Evolutionary conservation across 2,329 filamentous ascomycete genomes (phyloP), one percentile per base, ranked within the genome.

Genomic region (Ilyonectria robusta): DNA sequence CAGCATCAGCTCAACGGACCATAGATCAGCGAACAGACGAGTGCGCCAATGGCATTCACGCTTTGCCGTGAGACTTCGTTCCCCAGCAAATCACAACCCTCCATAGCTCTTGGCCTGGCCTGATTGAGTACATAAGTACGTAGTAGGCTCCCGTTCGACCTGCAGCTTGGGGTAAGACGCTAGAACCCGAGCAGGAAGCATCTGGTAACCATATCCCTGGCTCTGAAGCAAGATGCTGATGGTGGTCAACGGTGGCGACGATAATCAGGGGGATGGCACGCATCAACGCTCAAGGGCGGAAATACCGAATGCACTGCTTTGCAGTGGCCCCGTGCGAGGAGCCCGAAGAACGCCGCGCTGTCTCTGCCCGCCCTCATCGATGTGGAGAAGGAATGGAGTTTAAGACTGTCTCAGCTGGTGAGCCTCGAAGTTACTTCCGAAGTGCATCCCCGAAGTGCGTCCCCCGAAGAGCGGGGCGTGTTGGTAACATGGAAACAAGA

Each of bases 91-190:
- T 66, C 61, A 50, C 47, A 26, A 57, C 47, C 33, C 48, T 23
- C 55, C 29, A 44, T 57, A 15, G n/a, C 23, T 35, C 55, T 65
- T 67, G 46, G 59, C 53, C 68, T 67, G 63, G 58, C 31, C 59
- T 66, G 64, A 68, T 44, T 60, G 53, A 59, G 9, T 17, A 21
- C 48, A 1, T 23, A 46, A 19, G 9, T 19, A 19, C 11, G 35
- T 63, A 56, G 48, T 61, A 62, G 61, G 37, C 53, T 61, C 31
- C 61, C 58, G 53, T 70, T 63, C 62, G 54, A 69, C 67, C 70
- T 72, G 57, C 59, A 69, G 63, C 66, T 67, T 71, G 59, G 65
- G 70, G 66, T 64, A 73, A 72, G 66, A 69, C 66, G 65, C 71
- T 67, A 73, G 72, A 73, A 73, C 67, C 70, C 65, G 53, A 57